Evolutionary conservation across 169 alveolate species (phyloP).

Genomic region (Eimeria praecox): DNA sequence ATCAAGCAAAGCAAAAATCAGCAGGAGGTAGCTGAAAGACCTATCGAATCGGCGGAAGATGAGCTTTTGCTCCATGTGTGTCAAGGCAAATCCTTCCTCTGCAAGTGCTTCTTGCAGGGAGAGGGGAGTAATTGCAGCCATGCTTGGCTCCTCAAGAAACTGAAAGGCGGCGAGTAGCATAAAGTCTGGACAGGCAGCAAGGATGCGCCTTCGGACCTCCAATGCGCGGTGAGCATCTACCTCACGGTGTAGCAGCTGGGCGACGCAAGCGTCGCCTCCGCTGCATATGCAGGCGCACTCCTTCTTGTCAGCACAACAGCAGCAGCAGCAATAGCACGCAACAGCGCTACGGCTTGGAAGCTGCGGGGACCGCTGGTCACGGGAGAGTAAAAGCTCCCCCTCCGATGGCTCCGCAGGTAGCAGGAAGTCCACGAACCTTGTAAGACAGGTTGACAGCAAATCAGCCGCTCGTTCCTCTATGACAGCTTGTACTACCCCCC

Average conservation of each 20-base stretch:
- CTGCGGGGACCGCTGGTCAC: conserved; percentile 51
- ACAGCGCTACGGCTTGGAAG: conserved; percentile 41
- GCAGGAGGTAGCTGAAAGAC: conserved; percentile 44
- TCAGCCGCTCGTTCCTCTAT: not conserved
- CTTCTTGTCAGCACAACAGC: conserved; percentile 41
- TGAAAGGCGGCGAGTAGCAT: conserved; percentile 89
- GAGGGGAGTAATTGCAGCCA: conserved; percentile 84
- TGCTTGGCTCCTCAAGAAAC: conserved; percentile 83
- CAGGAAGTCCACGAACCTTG: conserved; percentile 77
- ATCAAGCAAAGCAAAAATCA: not conserved
- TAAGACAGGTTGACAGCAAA: conserved; percentile 17
- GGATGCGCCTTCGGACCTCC: conserved; percentile 85
- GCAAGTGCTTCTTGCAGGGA: conserved; percentile 82
- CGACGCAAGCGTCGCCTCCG: conserved; percentile 67
- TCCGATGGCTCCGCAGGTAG: conserved; percentile 65
- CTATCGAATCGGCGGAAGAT: conserved; percentile 79
- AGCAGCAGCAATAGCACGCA: conserved; percentile 64
- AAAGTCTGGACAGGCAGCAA: conserved; percentile 87
- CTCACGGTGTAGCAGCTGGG: conserved; percentile 78
- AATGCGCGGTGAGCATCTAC: conserved; percentile 83
- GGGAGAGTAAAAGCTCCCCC: conserved; percentile 55
- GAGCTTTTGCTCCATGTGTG: conserved; percentile 63
- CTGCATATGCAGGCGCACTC: conserved; percentile 33
- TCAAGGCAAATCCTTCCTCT: conserved; percentile 73
- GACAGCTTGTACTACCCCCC: not conserved